These are phyloP conservation scores for Tolypocladium cylindrosporum DNA, from an alignment of 2,329 filamentous ascomycete genomes.

Conservation along the genomic window DNA sequence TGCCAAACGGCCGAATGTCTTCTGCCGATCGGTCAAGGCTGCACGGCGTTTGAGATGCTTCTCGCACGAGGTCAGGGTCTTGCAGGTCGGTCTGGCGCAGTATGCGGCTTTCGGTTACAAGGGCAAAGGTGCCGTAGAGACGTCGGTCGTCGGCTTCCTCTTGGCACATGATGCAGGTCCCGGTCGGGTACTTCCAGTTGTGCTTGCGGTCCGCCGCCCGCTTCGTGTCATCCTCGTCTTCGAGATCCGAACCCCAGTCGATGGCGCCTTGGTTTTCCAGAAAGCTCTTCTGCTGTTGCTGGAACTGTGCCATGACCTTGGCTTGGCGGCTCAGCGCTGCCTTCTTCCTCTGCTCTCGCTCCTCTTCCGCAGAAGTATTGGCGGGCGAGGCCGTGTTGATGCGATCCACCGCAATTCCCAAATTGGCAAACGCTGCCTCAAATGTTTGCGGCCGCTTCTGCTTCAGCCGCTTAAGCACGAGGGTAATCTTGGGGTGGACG, in stretches of 20 bases:
- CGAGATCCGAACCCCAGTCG: conserved; percentile 74
- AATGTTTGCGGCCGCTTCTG: conserved; percentile 71
- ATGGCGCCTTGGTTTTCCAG: conserved; percentile 78
- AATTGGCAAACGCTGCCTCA: conserved; percentile 51
- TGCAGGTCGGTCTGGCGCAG: conserved; percentile 77
- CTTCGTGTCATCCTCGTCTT: conserved; percentile 54
- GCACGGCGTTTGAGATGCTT: conserved; percentile 66
- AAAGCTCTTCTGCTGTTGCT: conserved; percentile 94
- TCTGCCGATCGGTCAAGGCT: conserved; percentile 83
- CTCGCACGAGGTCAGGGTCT: conserved; percentile 74
- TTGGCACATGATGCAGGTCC: conserved; percentile 92
- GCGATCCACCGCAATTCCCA: conserved; percentile 63
- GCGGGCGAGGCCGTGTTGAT: conserved; percentile 79
- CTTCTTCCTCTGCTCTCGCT: conserved; percentile 78
- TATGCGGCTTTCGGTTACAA: conserved; percentile 78
- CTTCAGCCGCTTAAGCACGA: conserved; percentile 77
- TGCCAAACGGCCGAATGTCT: conserved; percentile 75
- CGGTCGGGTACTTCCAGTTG: conserved; percentile 78
- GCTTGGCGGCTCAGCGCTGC: conserved; percentile 84
- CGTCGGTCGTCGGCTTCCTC: conserved; percentile 86
- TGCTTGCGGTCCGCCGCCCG: conserved; percentile 53
- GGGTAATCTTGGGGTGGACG: conserved; percentile 73
- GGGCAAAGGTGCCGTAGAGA: conserved; percentile 87
- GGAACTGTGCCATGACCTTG: conserved; percentile 94
- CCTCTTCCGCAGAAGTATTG: conserved; percentile 55